phyloP scores from a whole-genome alignment of 2,329 filamentous ascomycete genomes.

The Akanthomyces dipterigenus region DNA sequence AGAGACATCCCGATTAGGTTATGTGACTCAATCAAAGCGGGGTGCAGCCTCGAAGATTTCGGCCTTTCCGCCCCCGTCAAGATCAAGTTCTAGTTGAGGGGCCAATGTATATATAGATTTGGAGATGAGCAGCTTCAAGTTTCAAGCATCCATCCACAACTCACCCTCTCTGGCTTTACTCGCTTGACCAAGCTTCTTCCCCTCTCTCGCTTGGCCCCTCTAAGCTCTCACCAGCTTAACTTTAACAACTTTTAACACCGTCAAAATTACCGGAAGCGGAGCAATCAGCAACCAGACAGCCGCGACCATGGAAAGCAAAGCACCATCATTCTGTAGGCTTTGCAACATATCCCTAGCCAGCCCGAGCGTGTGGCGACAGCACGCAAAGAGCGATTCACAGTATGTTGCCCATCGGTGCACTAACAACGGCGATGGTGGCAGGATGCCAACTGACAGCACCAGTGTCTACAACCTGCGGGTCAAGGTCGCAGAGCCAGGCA shows the following conservation, averaged over 20 bases:
- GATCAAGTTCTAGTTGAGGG: background rate
- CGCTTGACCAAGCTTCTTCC: background rate
- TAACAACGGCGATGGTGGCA: background rate
- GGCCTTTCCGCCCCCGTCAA: background rate
- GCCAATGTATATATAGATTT: constrained; percentile 2
- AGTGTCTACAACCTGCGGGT: constrained; percentile 21
- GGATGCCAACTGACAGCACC: background rate
- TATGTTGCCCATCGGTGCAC: constrained; percentile 6
- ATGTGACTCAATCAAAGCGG: constrained; percentile 2
- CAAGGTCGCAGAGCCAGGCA: constrained; percentile 17
- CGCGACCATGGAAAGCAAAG: constrained; percentile 13
- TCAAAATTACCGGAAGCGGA: constrained; percentile 4
- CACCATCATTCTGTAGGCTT: constrained; percentile 17
- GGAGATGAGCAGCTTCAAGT: background rate
- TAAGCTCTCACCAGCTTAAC: background rate
- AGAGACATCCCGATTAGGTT: constrained; percentile 6
- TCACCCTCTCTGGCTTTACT: background rate
- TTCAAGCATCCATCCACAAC: background rate
- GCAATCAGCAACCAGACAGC: background rate
- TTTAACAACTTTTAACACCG: background rate
- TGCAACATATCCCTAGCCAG: constrained; percentile 17
- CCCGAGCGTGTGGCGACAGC: constrained; percentile 16
- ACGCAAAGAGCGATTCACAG: constrained; percentile 21
- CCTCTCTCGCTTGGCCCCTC: background rate
- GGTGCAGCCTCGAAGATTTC: background rate